Evolutionary conservation across 2,329 filamentous ascomycete species (phyloP).

Genomic region (Scolecobasidium constrictum): DNA sequence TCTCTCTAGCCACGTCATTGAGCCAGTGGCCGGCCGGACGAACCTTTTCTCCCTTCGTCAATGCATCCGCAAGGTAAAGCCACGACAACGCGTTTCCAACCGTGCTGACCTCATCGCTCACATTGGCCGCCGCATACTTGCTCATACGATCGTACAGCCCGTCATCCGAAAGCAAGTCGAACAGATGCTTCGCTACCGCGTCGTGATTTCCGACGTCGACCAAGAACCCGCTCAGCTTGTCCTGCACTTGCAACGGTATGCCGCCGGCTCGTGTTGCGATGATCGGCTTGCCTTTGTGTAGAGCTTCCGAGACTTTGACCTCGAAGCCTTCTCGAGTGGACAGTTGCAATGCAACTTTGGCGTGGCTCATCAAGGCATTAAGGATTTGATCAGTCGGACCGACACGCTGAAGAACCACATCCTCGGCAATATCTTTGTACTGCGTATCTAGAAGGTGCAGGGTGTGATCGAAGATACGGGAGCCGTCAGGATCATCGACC

Average conservation of each 20-base stretch:
- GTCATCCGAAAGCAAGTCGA: constrained; percentile 54
- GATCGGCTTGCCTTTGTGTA: constrained; percentile 69
- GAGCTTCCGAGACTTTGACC: constrained; percentile 74
- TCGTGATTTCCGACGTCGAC: constrained; percentile 61
- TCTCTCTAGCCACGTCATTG: constrained; percentile 61
- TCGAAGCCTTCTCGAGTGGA: constrained; percentile 78
- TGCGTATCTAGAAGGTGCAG: constrained; percentile 53
- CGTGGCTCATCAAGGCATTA: constrained; percentile 63
- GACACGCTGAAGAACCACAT: constrained; percentile 66
- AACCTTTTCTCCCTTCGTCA: constrained; percentile 47
- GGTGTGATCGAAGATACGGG: constrained; percentile 59
- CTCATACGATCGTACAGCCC: constrained; percentile 59
- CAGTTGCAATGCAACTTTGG: constrained; percentile 64
- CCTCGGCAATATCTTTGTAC: constrained; percentile 37
- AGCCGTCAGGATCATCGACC: constrained; percentile 70
- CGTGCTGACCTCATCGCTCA: constrained; percentile 73
- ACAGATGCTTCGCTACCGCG: constrained; percentile 56
- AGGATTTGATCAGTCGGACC: constrained; percentile 71
- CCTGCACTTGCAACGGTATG: constrained; percentile 66
- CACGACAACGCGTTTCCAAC: constrained; percentile 68
- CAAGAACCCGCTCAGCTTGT: constrained; percentile 62
- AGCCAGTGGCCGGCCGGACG: constrained; percentile 56
- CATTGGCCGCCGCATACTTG: constrained; percentile 49
- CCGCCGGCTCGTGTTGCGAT: constrained; percentile 69
- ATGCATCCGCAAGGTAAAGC: constrained; percentile 64